Percentiles rank a stretch among this genome's conserved stretches.
Evolutionary conservation across 2,329 filamentous ascomycete genomes (phyloP).

Genomic region (Cryphonectria naterciae): DNA sequence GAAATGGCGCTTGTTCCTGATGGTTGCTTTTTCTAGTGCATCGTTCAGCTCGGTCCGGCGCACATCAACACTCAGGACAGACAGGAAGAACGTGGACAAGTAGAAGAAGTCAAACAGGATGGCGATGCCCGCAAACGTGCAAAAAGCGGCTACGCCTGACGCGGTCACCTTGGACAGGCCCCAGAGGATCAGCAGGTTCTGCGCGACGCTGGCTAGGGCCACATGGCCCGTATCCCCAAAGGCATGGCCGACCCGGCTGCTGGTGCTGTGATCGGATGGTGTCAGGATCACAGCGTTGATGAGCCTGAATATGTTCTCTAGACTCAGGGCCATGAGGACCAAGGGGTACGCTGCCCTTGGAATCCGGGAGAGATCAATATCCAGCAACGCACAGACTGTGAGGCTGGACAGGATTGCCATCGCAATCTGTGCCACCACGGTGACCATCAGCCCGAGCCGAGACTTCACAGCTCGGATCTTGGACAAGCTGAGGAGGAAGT

Average conservation of each 20-base stretch:
- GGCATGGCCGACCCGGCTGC: slow-evolving; percentile 71
- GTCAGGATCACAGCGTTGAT: slow-evolving; percentile 79
- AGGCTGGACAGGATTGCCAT: slow-evolving; percentile 79
- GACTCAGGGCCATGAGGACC: slow-evolving; percentile 74
- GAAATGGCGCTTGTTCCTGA: slow-evolving; percentile 42
- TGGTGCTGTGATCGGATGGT: slow-evolving; percentile 69
- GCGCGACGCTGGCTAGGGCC: slow-evolving; percentile 67
- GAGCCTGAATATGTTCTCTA: slow-evolving; percentile 78
- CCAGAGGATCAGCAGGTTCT: slow-evolving; percentile 70
- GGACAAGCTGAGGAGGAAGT: slow-evolving; percentile 69
- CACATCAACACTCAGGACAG: slow-evolving; percentile 79
- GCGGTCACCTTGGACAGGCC: slow-evolving; percentile 69
- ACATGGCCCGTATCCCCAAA: slow-evolving; percentile 74
- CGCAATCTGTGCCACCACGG: slow-evolving; percentile 70
- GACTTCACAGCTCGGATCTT: slow-evolving; percentile 77
- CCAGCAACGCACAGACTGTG: slow-evolving; percentile 75
- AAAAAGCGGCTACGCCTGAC: slow-evolving; percentile 74
- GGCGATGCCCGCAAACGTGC: slow-evolving; percentile 75
- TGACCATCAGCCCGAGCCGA: slow-evolving; percentile 70
- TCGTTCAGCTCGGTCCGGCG: slow-evolving; percentile 76
- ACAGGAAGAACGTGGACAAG: slow-evolving; percentile 77
- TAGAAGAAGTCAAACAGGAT: slow-evolving; percentile 79
- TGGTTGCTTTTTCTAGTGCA: slow-evolving; percentile 63
- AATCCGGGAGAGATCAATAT: slow-evolving; percentile 75
- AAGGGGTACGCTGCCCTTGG: slow-evolving; percentile 76